Percentiles rank a stretch among this genome's conserved stretches.
Conservation (phyloP, 2,329 filamentous ascomycete species). For the Aureobasidium subglaciale region DNA sequence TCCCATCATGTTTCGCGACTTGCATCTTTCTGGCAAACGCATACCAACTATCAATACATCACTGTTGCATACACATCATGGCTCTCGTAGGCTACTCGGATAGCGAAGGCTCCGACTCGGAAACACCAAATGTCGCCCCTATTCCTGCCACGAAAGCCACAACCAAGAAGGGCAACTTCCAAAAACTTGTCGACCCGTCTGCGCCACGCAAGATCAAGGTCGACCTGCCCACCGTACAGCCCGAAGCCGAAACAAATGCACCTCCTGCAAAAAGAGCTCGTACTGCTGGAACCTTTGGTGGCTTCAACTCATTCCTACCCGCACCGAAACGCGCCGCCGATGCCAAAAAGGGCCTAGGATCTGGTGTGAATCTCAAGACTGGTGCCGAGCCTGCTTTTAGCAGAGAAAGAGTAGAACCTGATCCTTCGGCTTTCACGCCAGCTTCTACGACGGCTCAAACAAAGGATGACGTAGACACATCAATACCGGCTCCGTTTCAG, state of each 20-base stretch:
- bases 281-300: constrained; percentile 60
- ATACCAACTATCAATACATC: background rate
- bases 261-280: constrained; percentile 67
- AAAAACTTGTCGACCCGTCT: constrained; percentile 73
- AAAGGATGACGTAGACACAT: constrained; percentile 21
- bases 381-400: constrained; percentile 76
- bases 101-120: constrained; percentile 63
- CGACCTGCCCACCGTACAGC: constrained; percentile 56
- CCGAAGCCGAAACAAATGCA: constrained; percentile 40
- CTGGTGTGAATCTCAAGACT: constrained; percentile 70
- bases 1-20: background rate
- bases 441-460: constrained; percentile 25
- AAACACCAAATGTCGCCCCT: constrained; percentile 24
- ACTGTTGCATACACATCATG: constrained; percentile 43
- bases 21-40: background rate
- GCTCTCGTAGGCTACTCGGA: constrained; percentile 78
- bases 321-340: constrained; percentile 59
- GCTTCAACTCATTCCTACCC: constrained; percentile 81
- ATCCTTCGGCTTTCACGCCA: background rate
- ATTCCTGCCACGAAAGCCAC: constrained; percentile 29
- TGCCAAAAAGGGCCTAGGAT: constrained; percentile 34
- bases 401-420: constrained; percentile 42
- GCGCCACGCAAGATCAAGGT: constrained; percentile 81
- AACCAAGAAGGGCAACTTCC: constrained; percentile 54
- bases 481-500: constrained; percentile 37